Percentiles rank a stretch among this genome's conserved stretches.
These are phyloP conservation scores for Paecilomyces variotii DNA, from an alignment of 2,329 filamentous ascomycete genomes.

Conservation along the genomic window DNA sequence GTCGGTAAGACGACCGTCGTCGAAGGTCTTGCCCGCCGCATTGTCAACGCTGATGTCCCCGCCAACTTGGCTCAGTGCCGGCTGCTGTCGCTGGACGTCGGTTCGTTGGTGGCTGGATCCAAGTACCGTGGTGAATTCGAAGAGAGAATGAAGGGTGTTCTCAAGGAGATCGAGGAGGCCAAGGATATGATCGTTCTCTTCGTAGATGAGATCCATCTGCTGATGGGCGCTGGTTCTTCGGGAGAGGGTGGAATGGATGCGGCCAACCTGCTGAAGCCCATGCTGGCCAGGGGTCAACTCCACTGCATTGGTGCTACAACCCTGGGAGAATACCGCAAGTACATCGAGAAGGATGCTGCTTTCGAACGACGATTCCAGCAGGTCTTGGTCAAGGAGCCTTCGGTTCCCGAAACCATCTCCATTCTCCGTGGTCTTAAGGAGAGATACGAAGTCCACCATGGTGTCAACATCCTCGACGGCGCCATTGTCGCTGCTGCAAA, in stretches of 20 bases:
- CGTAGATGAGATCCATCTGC: slow-evolving; percentile 95
- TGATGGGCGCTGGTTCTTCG: slow-evolving; percentile 93
- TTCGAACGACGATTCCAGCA: slow-evolving; percentile 99
- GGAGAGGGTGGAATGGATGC: slow-evolving; percentile 98
- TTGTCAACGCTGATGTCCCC: slow-evolving; percentile 93
- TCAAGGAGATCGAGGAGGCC: slow-evolving; percentile 92
- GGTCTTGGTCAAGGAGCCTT: slow-evolving; percentile 90
- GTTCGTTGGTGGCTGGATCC: slow-evolving; percentile 89
- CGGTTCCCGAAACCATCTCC: slow-evolving; percentile 81
- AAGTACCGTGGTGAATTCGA: slow-evolving; percentile 99
- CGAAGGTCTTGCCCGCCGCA: slow-evolving; percentile 88
- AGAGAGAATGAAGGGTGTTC: slow-evolving; percentile 96
- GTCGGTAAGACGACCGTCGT: slow-evolving; percentile 98
- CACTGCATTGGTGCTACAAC: slow-evolving; percentile 98
- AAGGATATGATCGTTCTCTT: slow-evolving; percentile 97
- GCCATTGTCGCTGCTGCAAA: slow-evolving; percentile 89
- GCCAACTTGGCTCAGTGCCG: slow-evolving; percentile 92
- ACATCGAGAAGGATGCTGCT: slow-evolving; percentile 96
- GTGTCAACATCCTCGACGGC: slow-evolving; percentile 90
- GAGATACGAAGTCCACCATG: slow-evolving; percentile 95
- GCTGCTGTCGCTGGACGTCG: slow-evolving; percentile 89
- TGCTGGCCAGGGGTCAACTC: slow-evolving; percentile 91
- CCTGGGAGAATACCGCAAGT: slow-evolving; percentile 91
- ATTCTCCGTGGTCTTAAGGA: slow-evolving; percentile 98
- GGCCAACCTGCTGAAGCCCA: slow-evolving; percentile 93